Evolutionary conservation across 192 early-diverging fungal species (phyloP).

Genomic region (Linnemannia zychae): DNA sequence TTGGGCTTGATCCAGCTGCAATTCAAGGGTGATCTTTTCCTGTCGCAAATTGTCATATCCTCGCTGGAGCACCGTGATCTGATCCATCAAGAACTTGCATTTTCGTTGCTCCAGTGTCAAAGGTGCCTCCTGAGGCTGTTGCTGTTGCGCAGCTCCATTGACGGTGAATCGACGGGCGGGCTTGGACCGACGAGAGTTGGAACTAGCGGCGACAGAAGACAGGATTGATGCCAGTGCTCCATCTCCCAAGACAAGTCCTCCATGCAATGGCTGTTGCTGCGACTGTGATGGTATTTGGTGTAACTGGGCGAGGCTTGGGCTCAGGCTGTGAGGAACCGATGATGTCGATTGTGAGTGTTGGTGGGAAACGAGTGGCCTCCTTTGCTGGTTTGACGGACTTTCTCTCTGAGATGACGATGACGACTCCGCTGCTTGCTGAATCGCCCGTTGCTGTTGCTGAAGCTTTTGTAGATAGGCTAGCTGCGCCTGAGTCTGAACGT

Average conservation of each 20-base stretch:
- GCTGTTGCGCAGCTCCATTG: constrained; percentile 14
- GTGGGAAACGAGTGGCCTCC: neutral
- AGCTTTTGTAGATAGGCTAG: constrained; percentile 15
- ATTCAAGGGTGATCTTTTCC: constrained; percentile 40
- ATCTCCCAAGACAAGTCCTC: constrained; percentile 20
- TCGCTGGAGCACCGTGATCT: constrained; percentile 45
- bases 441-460: constrained; percentile 8
- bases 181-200: constrained; percentile 25
- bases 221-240: constrained; percentile 25
- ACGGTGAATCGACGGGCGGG: constrained; percentile 40
- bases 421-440: neutral
- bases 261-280: constrained; percentile 1
- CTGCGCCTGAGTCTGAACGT: constrained; percentile 30
- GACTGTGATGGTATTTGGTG: neutral
- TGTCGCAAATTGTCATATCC: constrained; percentile 40
- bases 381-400: neutral
- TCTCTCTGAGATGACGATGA: neutral
- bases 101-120: constrained; percentile 37
- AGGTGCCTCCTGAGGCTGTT: constrained; percentile 4
- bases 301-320: neutral
- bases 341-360: neutral
- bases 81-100: constrained; percentile 36
- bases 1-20: constrained; percentile 42
- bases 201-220: constrained; percentile 30
- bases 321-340: neutral